A percentile compares a stretch with the other conserved stretches of the same genome.
phyloP scores from a whole-genome alignment of 2,329 filamentous ascomycete genomes.

The Fusarium liriodendri region DNA sequence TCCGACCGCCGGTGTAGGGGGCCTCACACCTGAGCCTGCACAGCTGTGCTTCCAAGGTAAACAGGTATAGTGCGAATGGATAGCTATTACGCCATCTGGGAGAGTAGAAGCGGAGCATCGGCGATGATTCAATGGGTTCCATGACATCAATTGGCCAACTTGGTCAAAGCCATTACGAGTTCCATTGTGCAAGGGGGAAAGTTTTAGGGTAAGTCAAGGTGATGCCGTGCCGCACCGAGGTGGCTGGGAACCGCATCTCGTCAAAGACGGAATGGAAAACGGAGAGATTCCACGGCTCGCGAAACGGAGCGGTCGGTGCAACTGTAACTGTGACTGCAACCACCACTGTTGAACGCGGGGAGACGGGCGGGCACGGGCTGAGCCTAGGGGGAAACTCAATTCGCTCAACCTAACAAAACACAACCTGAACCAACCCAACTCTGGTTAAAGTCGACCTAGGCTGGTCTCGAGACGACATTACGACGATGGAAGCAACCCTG shows the following conservation, averaged over 20 bases:
- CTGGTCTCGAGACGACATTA: neutral
- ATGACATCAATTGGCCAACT: neutral
- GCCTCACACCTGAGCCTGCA: neutral
- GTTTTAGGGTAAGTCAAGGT: neutral
- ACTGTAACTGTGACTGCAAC: neutral
- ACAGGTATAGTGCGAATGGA: neutral
- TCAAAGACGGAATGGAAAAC: neutral
- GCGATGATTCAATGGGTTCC: neutral
- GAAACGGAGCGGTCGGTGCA: neutral
- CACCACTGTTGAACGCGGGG: constrained; percentile 6
- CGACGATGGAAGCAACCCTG: constrained; percentile 15
- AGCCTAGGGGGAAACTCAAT: constrained; percentile 27
- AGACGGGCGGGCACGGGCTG: constrained; percentile 20
- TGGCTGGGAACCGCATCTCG: neutral
- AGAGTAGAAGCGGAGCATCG: neutral
- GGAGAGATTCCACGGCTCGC: neutral
- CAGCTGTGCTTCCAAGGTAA: neutral
- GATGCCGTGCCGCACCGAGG: neutral
- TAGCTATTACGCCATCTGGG: neutral
- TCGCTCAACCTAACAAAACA: neutral
- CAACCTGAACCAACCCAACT: neutral
- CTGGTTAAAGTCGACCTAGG: neutral
- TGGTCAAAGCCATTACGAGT: neutral
- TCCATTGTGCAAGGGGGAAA: neutral
- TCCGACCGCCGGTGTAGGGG: constrained; percentile 4